Evolutionary conservation across 2,329 filamentous ascomycete genomes (phyloP), one percentile per base, ranked within the genome.

Genomic region (Fusarium miscanthi): DNA sequence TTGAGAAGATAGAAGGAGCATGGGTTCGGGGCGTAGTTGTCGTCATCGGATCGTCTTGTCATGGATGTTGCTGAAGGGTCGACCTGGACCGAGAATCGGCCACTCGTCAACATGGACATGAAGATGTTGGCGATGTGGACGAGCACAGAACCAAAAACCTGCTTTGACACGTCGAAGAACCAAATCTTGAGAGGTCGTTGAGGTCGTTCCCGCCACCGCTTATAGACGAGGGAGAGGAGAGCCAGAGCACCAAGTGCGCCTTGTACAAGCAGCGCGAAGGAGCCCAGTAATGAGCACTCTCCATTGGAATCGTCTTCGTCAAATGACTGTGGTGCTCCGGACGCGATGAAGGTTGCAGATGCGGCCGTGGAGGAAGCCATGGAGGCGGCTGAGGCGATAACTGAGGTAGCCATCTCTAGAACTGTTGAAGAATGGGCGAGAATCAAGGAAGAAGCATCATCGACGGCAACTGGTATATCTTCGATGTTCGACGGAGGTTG

Each of bases 1-100:
- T 99, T 99, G 76, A 99, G 86, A 31, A 99, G 84, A 80, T 99
- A 99, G 79, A 97, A 98, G 3, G 94, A 97, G 84, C 96, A 99
- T 14, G 96, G 96, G 76, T 99, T 99, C 12, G 96, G 95, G 66
- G 87, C 86, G 74, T 93, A 69, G 27, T 69, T 93, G 6, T 83
- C 83, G 12, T 87, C 86, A 49, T 88, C 86, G n/a, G 83, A 82
- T 70, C 83, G 80, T 61, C 78, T 79, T n/a, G 85, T 70, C 31
- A 69, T 27, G 19, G 66, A 21, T 53, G 66, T 82, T 79, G 80
- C 80, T 38, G 82, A 78, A 12, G 88, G 84, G 40, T 86, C 85
- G 40, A 91, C 81, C 75, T 89, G 88, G 37, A 94, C 88, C 62
- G 89, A 89, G 77, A 98, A 92, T 77, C 93, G 91, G 6, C 94